Conservation (phyloP, 805 yeast genomes). For the Ogataea kodamae region DNA sequence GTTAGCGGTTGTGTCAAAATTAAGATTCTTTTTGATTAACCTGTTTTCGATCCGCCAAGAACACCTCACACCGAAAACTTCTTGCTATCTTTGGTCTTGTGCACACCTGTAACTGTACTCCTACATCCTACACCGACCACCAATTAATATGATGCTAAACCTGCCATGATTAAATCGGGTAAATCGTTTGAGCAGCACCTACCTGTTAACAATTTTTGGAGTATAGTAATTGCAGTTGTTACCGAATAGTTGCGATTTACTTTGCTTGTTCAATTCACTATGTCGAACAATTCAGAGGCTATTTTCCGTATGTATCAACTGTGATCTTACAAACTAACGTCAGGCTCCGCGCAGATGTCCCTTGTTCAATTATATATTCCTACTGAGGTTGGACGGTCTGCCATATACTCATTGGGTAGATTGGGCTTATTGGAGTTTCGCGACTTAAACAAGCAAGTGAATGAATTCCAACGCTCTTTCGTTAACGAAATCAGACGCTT, state of each 20-base stretch:
- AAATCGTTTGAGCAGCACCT: constrained; percentile 10
- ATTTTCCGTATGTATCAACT: constrained; percentile 29
- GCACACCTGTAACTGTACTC: too few relatives aligned
- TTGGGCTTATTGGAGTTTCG: constrained; percentile 84
- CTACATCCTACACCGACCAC: too few relatives aligned
- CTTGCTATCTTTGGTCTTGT: too few relatives aligned
- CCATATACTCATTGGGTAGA: constrained; percentile 82
- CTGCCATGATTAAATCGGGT: too few relatives aligned
- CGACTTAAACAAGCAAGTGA: constrained; percentile 80
- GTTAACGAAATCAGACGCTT: constrained; percentile 81
- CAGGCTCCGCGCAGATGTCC: constrained; percentile 95
- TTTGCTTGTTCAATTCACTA: constrained; percentile 7
- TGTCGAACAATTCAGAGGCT: constrained; percentile 25
- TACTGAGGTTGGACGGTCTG: constrained; percentile 82
- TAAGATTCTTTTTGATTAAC: too few relatives aligned
- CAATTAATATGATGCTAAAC: too few relatives aligned
- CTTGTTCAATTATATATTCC: constrained; percentile 89
- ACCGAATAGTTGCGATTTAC: constrained; percentile 3
- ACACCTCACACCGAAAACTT: too few relatives aligned
- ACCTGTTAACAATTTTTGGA: constrained; percentile 4
- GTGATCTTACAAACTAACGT: not conserved
- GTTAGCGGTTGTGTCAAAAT: too few relatives aligned
- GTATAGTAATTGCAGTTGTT: not conserved
- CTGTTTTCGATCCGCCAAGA: too few relatives aligned
- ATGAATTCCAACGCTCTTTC: constrained; percentile 85